These are phyloP conservation scores for Brassica balearica DNA, from an alignment of 441 rosid genomes.

Conservation along the genomic window DNA sequence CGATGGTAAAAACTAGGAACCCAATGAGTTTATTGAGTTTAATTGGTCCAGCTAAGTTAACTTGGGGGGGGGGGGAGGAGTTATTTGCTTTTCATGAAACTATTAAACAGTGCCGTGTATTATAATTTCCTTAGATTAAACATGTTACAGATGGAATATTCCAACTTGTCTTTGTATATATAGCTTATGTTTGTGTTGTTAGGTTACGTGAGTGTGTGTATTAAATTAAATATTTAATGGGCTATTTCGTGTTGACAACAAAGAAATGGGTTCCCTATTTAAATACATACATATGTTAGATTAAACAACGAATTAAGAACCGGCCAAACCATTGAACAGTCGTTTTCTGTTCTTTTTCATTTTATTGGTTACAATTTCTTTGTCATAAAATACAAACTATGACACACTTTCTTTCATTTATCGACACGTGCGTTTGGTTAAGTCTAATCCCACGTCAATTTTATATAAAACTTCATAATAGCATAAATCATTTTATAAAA, in stretches of 20 bases:
- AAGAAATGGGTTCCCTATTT: neutral
- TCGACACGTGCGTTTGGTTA: conserved; percentile 39
- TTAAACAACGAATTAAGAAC: conserved; percentile 40
- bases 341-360: conserved; percentile 39
- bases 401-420: conserved; percentile 26
- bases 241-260: conserved; percentile 32
- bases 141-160: too few species aligned
- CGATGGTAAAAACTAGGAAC: conserved; percentile 9
- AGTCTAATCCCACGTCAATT: conserved; percentile 24
- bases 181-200: conserved; percentile 17
- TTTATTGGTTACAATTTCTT: conserved; percentile 43
- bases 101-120: too few species aligned
- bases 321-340: conserved; percentile 46
- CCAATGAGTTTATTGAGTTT: neutral
- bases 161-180: conserved; percentile 18
- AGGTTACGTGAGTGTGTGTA: neutral
- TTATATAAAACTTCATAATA: neutral
- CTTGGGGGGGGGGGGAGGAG: too few species aligned
- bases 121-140: too few species aligned
- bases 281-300: neutral
- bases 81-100: too few species aligned
- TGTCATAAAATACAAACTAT: conserved; percentile 13
- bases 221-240: conserved; percentile 3
- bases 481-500: neutral
- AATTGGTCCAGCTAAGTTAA: too few species aligned